Base-by-base conservation (phyloP, 371 early-diverging fungal species). In the Cokeromyces recurvatus region DNA sequence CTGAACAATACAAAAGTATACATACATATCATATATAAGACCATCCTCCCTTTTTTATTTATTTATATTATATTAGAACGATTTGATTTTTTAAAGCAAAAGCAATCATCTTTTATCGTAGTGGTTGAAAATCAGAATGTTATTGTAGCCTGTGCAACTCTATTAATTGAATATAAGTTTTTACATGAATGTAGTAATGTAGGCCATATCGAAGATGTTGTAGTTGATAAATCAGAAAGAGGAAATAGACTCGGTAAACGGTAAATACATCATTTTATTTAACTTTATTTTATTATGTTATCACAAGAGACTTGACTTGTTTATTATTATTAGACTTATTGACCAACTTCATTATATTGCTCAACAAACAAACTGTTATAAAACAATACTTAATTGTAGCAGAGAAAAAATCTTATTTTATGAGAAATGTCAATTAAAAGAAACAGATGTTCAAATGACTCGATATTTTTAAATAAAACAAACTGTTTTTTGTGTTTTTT, bases 111-210 rank as follows among this genome's bases (percentile, higher is more conserved):
- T 56, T 87, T 74, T 49, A 68, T 84, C 12, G 68, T 87, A 23
- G 91, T 94, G 4, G 85, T 94, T 44, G 89, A 92, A 43, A 66
- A 78, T 6, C 52, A 71, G 2, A 51, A 35, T 17, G 24, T 12
- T 14, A 81, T 97, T 36, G 87, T 91, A 15, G 97, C 90, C 2
- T 83, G 90, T 27, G 98, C 95, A n/a, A 93, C 96, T 10, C 62
- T 98, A 46, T 56, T 98, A 12, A 81, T 92, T 19, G 99, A 99
- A 66, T 81, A 89, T 52, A 99, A 99, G 76, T 94, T 97, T 47
- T 75, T 95, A 16, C 84, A 91, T 46, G 64, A 67, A 22, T 85
- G 86, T 53, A 94, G 91, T 4, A 68, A 82, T 57, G 93, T 94
- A 55, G 94, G 83, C 1, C 87, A 88, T 43, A 87, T 89, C 38